Base-by-base conservation (phyloP, 1,139 yeast genomes). In the Geotrichum klebahnii region DNA sequence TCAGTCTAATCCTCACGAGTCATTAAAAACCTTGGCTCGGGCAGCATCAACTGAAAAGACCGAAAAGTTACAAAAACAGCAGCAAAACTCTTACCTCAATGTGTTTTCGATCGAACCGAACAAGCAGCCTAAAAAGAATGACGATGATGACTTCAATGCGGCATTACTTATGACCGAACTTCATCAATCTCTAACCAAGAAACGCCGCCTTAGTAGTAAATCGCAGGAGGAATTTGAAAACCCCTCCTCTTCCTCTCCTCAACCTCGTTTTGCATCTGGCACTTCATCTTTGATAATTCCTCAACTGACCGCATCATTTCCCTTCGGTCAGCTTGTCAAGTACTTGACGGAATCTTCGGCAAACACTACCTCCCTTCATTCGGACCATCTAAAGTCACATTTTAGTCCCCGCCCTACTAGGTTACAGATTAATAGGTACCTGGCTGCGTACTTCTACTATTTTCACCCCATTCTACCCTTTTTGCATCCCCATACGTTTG, bases 401-500 rank as follows among this genome's bases (percentile, higher is more conserved):
- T 31, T 40, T 14, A 40, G 35, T 12, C 40, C 35, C 41, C 24
- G 34, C 35, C 38, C 50, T 44, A 34, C 66, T 3, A 55, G 60
- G 31, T 50, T 59, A 28, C 64, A 58, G 50, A 52, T 65, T 41
- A 63, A 66, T 55, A 55, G 63, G 29, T 66, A 65, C 52, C 52
- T 67, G 48, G 53, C 67, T 4, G 59, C 67, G 2, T 68, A 65
- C 57, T 65, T 68, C 54, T 57, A 59, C 36, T 59, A 57, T 44
- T 67, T 64, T 57, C 71, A 68, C 47, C 69, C 70, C 2, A 55
- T 53, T 26, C 57, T 65, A 36, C 71, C 72, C 3, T 61, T 67
- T 49, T 46, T 68, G 34, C 71, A 68, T 51, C 57, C 59, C 3
- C 66, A 65, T 24, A 59, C 69, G 2, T 67, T 68, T 33, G 48